These are phyloP conservation scores for Aquanectria penicillioides DNA, from an alignment of 2,329 filamentous ascomycete genomes.

Conservation along the genomic window DNA sequence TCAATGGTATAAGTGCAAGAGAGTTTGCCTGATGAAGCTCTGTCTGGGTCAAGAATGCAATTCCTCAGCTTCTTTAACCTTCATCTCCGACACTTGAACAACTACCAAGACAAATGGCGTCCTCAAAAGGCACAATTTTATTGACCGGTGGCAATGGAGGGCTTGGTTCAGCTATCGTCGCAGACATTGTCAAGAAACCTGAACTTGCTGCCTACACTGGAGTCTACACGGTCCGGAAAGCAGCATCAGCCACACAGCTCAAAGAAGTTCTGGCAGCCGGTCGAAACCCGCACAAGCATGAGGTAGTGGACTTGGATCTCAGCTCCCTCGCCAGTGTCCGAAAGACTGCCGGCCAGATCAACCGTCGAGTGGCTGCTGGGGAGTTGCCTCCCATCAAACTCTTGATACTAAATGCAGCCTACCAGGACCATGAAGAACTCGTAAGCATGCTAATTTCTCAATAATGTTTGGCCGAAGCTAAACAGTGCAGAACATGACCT, in stretches of 20 bases:
- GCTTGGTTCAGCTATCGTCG: conserved; percentile 48
- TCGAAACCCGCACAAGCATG: conserved; percentile 40
- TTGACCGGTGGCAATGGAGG: conserved; percentile 53
- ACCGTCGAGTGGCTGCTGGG: conserved; percentile 42
- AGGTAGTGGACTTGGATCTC: conserved; percentile 47
- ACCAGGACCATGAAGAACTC: conserved; percentile 38
- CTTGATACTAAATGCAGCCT: conserved; percentile 50
- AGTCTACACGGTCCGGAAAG: conserved; percentile 50
- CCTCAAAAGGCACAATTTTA: conserved; percentile 45
- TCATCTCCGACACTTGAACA: background rate
- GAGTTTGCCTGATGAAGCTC: background rate
- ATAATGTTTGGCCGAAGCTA: background rate
- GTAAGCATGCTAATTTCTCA: conserved; percentile 26
- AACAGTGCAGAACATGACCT: conserved; percentile 38
- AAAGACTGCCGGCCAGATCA: conserved; percentile 41
- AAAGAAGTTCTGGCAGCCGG: conserved; percentile 36
- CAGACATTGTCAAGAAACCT: conserved; percentile 40
- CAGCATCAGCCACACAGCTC: conserved; percentile 42
- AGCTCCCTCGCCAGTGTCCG: conserved; percentile 42
- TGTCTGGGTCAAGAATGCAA: background rate
- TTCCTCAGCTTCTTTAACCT: background rate
- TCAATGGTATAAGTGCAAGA: conserved; percentile 36
- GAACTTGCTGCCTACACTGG: conserved; percentile 47
- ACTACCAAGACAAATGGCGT: conserved; percentile 18
- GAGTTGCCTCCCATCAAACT: conserved; percentile 50